These are phyloP conservation scores for Didymosphaeria variabile DNA, from an alignment of 2,329 filamentous ascomycete genomes.

Conservation along the genomic window DNA sequence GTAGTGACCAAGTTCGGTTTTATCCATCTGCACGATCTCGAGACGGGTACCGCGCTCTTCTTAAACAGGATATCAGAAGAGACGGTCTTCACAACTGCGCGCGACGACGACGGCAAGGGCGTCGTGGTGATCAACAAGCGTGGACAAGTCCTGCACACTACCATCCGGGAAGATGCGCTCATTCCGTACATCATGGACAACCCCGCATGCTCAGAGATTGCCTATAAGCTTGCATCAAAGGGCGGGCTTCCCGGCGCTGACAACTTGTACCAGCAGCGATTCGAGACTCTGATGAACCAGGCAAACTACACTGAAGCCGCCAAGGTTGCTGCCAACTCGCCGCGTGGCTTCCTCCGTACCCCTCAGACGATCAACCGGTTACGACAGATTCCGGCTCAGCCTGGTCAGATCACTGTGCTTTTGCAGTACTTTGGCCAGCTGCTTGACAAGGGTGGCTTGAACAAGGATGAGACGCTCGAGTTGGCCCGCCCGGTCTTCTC, in stretches of 20 bases:
- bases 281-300: constrained; percentile 82
- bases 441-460: constrained; percentile 91
- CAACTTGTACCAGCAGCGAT: constrained; percentile 89
- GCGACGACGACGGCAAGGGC: constrained; percentile 83
- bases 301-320: constrained; percentile 89
- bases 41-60: constrained; percentile 95
- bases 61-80: constrained; percentile 99
- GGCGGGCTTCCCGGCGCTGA: constrained; percentile 94
- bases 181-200: constrained; percentile 97
- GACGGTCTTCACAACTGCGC: constrained; percentile 94
- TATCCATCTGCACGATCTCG: constrained; percentile 97
- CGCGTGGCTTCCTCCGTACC: constrained; percentile 92
- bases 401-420: constrained; percentile 90
- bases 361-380: constrained; percentile 95
- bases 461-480: constrained; percentile 93
- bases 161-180: constrained; percentile 88
- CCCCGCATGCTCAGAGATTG: constrained; percentile 90
- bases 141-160: constrained; percentile 94
- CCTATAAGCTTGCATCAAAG: constrained; percentile 94
- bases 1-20: constrained; percentile 99
- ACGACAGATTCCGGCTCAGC: constrained; percentile 82
- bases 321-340: constrained; percentile 96
- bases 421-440: constrained; percentile 98
- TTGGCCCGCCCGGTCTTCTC: constrained; percentile 90
- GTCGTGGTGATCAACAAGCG: constrained; percentile 97